Conservation (phyloP, 176 grass and related monocot species). For the Elaeis guineensis region DNA sequence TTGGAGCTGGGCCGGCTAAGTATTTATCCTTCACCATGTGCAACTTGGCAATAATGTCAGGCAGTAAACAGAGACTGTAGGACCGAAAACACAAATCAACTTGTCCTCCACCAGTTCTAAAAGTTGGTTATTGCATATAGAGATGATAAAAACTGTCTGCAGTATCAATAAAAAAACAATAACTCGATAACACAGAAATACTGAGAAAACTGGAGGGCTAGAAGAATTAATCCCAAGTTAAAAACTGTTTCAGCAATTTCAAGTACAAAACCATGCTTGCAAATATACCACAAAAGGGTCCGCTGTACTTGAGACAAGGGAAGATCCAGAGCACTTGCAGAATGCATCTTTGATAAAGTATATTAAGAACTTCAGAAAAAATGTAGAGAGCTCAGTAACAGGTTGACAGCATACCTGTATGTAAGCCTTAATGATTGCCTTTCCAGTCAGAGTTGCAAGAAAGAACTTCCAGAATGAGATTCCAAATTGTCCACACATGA, state of each 20-base stretch:
- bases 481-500: conserved; percentile 87
- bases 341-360: too few species aligned
- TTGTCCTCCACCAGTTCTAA: conserved; percentile 79
- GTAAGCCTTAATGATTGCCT: conserved; percentile 85
- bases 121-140: conserved; percentile 89
- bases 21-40: conserved; percentile 48
- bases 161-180: conserved; percentile 18
- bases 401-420: conserved; percentile 51
- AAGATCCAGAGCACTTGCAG: too few species aligned
- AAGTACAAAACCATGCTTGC: too few species aligned
- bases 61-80: conserved; percentile 59
- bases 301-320: too few species aligned
- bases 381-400: too few species aligned
- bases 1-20: conserved; percentile 39
- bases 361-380: too few species aligned
- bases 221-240: not conserved
- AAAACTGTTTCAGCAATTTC: too few species aligned
- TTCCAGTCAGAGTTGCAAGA: conserved; percentile 84
- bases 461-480: conserved; percentile 97
- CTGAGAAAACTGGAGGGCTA: not conserved
- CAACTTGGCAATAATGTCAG: conserved; percentile 62
- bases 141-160: conserved; percentile 75
- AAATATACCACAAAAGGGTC: too few species aligned
- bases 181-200: too few species aligned
- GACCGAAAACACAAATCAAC: conserved; percentile 68